Evolutionary conservation across 148 eudicot species (phyloP), one percentile per base, ranked within the genome.

Genomic region (Amaranthus cruentus): DNA sequence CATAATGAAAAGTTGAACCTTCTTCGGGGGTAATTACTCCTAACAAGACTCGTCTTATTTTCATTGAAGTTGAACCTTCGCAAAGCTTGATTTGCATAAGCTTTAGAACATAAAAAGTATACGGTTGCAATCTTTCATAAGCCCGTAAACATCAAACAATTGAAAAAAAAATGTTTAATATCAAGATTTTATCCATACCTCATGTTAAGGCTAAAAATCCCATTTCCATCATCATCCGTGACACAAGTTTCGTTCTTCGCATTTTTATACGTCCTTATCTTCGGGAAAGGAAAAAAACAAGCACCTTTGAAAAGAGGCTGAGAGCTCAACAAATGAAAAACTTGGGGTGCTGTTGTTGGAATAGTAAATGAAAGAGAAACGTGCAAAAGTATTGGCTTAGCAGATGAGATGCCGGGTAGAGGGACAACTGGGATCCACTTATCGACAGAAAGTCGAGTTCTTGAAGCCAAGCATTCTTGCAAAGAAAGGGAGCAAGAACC

Each of bases 371-470:
- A 96, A 65, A 87, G 53, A 46, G 95, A 88, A 75, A 92, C 87
- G 75, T 83, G 85, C 66, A 96, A 79, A 44, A 78, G 82, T 62
- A 89, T 83, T 14, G 97, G 87, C 67, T 87, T 78, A 15, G 88
- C 67, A 66, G 68, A 66, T 47, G 43, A 66, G 58, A 21, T 55
- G 47, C 76, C 80, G 71, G 87, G 47, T 65, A 63, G 75, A 7
- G 96, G 90, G 75, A 72, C 83, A 78, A 92, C 77, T 53, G 87
- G 87, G 61, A 96, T 60, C 99, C 97, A 92, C 83, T 87, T 90
- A 61, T 92, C 91, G 55, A 85, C 61, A 1, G 86, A 86, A 79
- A 96, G 92, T 76, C 75, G 75, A 55, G 91, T 75, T 46, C 73
- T 75, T 52, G 91, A 85, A 68, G 77, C 56, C 51, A 87, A 62